phyloP scores from a whole-genome alignment of 257 asterid genomes.

The Solanum chilense region DNA sequence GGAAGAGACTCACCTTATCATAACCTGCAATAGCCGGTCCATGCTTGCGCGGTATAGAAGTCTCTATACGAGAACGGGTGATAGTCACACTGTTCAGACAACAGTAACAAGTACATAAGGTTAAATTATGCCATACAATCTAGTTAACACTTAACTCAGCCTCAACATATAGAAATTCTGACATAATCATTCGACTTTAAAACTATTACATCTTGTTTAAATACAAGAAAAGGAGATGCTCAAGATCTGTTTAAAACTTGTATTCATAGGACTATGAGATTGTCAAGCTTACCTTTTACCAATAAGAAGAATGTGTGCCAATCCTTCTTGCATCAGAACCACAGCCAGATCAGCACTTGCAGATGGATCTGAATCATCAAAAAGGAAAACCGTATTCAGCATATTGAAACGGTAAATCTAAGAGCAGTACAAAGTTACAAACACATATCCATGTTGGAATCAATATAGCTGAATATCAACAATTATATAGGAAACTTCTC shows the following conservation, averaged over 20 bases:
- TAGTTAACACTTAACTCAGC: not conserved
- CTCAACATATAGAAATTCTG: not conserved
- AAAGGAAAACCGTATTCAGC: conserved; percentile 13
- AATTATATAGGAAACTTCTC: not conserved
- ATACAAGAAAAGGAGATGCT: not conserved
- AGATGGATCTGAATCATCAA: conserved; percentile 54
- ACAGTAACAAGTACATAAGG: not conserved
- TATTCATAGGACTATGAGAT: not conserved
- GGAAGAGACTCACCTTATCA: conserved; percentile 54
- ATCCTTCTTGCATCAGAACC: conserved; percentile 95
- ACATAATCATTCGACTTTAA: not conserved
- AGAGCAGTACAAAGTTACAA: not conserved
- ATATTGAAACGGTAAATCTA: not conserved
- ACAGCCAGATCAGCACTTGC: conserved; percentile 93
- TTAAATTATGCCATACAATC: not conserved
- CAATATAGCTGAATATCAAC: not conserved
- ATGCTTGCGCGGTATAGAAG: conserved; percentile 96
- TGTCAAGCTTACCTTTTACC: conserved; percentile 64
- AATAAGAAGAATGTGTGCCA: conserved; percentile 71
- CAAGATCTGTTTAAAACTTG: not conserved
- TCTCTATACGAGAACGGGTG: conserved; percentile 77
- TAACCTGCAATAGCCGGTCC: conserved; percentile 93
- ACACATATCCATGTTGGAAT: not conserved
- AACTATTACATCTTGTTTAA: not conserved
- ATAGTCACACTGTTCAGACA: conserved; percentile 59